These are phyloP conservation scores for Vigna radiata DNA, from an alignment of 306 rosid genomes.

Conservation along the genomic window DNA sequence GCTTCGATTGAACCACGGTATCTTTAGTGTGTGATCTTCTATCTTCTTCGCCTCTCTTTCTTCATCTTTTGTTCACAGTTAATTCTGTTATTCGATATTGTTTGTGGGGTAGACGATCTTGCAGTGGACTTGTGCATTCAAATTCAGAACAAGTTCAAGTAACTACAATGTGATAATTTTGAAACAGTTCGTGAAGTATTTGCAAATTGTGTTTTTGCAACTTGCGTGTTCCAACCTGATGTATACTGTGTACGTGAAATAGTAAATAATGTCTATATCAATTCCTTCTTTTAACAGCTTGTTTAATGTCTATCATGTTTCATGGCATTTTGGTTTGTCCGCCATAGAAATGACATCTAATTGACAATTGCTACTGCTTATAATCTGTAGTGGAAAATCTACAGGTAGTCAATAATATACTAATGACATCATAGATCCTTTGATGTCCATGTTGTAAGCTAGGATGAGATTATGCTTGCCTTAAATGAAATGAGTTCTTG, in stretches of 20 bases:
- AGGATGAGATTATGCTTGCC: slow-evolving; percentile 25
- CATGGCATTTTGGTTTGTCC: slow-evolving; percentile 10
- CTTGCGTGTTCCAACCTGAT: slow-evolving; percentile 4
- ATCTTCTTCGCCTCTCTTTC: too few species aligned
- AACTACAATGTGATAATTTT: slow-evolving; percentile 23
- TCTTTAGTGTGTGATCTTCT: too few species aligned
- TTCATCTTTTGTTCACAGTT: too few species aligned
- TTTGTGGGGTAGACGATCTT: too few species aligned
- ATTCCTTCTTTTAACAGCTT: slow-evolving; percentile 1
- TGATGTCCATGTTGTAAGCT: slow-evolving; percentile 6
- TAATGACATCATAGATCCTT: slow-evolving; percentile 17
- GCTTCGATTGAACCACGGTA: too few species aligned
- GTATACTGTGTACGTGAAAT: slow-evolving; percentile 19
- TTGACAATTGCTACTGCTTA: slow-evolving; percentile 1
- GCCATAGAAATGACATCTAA: neutral
- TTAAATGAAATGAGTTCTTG: slow-evolving; percentile 19
- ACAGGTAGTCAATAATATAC: neutral
- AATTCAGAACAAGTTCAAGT: neutral
- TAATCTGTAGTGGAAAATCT: slow-evolving; percentile 6
- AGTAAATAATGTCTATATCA: slow-evolving; percentile 25
- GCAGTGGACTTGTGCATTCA: too few species aligned
- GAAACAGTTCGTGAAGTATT: slow-evolving; percentile 21
- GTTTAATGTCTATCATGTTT: slow-evolving; percentile 24
- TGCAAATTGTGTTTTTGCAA: slow-evolving; percentile 6
- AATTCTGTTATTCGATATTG: too few species aligned